Percentiles rank a stretch among this genome's conserved stretches.
These are phyloP conservation scores for Leucosporidium creatinivorum DNA, from an alignment of 768 basidiomycete genomes.

Conservation along the genomic window DNA sequence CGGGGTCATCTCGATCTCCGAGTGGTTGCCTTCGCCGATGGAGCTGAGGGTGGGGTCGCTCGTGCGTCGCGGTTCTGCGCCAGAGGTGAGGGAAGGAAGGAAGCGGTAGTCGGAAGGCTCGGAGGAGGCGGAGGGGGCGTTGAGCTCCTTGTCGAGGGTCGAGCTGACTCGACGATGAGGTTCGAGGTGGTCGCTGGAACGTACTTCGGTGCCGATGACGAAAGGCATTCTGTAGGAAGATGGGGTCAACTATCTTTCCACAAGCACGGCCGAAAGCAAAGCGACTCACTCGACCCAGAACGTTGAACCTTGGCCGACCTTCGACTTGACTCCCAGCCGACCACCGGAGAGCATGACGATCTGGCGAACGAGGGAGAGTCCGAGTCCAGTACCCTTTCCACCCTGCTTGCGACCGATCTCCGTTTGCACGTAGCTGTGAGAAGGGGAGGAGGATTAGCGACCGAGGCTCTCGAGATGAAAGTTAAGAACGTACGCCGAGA, in stretches of 20 bases:
- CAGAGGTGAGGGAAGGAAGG: slow-evolving; percentile 3
- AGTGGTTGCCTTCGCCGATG: slow-evolving; percentile 15
- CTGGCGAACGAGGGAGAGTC: slow-evolving; percentile 46
- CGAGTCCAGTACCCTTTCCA: slow-evolving; percentile 47
- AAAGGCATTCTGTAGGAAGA: slow-evolving; percentile 13
- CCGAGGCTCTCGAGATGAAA: too few species aligned
- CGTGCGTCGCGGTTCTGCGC: neutral
- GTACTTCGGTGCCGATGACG: slow-evolving; percentile 12
- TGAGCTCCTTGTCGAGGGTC: slow-evolving; percentile 1
- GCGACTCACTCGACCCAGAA: slow-evolving; percentile 15
- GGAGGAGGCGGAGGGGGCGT: slow-evolving; percentile 13
- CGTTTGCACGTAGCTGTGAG: slow-evolving; percentile 41
- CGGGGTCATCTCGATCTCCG: neutral
- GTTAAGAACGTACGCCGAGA: slow-evolving; percentile 39
- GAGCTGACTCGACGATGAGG: slow-evolving; percentile 6
- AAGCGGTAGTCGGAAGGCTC: slow-evolving; percentile 23
- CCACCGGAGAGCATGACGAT: slow-evolving; percentile 47
- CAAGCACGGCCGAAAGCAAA: too few species aligned
- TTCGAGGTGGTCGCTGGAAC: neutral
- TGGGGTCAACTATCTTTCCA: neutral
- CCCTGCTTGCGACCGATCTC: slow-evolving; percentile 47
- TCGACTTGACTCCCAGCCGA: slow-evolving; percentile 44
- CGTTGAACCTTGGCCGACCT: slow-evolving; percentile 23
- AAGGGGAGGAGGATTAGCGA: too few species aligned
- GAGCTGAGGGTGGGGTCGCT: slow-evolving; percentile 10